Base-by-base conservation (phyloP, 441 rosid species). In the Daphne laureola region DNA sequence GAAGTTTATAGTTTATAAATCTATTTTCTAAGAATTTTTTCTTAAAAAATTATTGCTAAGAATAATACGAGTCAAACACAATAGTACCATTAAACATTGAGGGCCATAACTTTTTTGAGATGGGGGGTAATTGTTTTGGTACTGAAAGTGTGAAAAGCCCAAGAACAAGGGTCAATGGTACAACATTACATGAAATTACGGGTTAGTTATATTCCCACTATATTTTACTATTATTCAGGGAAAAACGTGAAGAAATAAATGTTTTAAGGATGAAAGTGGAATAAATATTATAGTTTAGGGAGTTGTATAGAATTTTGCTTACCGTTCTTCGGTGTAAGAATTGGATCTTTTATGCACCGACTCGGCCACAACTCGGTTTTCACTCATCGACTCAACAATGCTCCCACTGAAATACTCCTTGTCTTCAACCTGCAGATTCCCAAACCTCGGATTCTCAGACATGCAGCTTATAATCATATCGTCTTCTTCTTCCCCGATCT, bases 371-470 rank as follows among this genome's bases (percentile, higher is more conserved):
- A 54, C 77, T 60, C 78, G 77, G 63, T 68, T 63, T 31, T 78
- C 76, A 45, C 69, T 73, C 73, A 75, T 73, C 0, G 90, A 59
- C 59, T 87, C 90, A 0, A 87, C 74, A 40, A 90, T 87, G 68
- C 96, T 90, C 15, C 98, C 98, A 41, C 95, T 87, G 38, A 87
- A 90, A 63, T 85, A 87, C 74, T 90, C 92, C 53, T 87, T 90
- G 52, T 87, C 98, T 65, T 83, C 81, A 13, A 74, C 66, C 53
- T 87, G 98, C 11, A 75, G 54, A 69, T 83, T 87, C 26, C 96
- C 92, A 36, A 90, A 87, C 80, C 98, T 85, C 3, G 96, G 98
- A 71, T 90, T 87, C 81, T 90, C 96, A 43, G 96, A 82, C 90
- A 90, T 87, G 76, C 58, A 83, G 17, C 46, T 68, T 5, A 87